Evolutionary conservation across 202 grass and related monocot genomes (phyloP), one percentile per base, ranked within the genome.

Genomic region (Carex arenaria): DNA sequence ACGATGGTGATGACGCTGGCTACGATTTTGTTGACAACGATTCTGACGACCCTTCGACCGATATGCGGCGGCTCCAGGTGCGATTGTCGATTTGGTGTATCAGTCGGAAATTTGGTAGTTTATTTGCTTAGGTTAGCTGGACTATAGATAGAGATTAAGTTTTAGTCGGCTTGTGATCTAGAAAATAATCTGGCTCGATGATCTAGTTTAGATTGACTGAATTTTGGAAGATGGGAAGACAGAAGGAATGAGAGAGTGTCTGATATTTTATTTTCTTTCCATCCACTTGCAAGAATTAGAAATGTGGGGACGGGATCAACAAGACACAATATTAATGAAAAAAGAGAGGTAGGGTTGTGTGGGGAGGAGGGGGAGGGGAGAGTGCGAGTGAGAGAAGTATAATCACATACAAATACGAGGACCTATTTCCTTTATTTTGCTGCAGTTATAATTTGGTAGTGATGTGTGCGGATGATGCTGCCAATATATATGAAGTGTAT

Each of bases 1-100:
- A 87, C 66, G 95, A 79, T 19, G 95, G 93, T 54, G 93, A 94
- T 40, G 95, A 87, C 64, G 95, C 76, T 13, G 95, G 94, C 40
- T 99, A 94, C 79, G 93, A 99, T 92, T 99, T 99, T 67, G 96
- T 92, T 20, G 96, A 99, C 78, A 94, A 91, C 86, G 89, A 94
- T 67, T 92, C 92, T 10, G 96, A 99, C 82, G 93, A 93, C 68
- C 87, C 93, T 17, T 26, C 47, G 63, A 85, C 71, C 11, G 96
- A 94, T 76, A 78, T 89, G 69, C 92, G 86, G 56, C 85, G 93
- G 43, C 91, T 88, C 79, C 96, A 99, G 96, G 96, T 99, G 83
- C 71, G 63, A 36, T 30, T 82, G 1, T 66, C 19, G 60, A 81
- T 81, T 64, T 66, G 78, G 34, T 64, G 59, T 74, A 53, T 22